Base-by-base conservation (phyloP, 2,329 filamentous ascomycete species). In the Fusarium sp. region DNA sequence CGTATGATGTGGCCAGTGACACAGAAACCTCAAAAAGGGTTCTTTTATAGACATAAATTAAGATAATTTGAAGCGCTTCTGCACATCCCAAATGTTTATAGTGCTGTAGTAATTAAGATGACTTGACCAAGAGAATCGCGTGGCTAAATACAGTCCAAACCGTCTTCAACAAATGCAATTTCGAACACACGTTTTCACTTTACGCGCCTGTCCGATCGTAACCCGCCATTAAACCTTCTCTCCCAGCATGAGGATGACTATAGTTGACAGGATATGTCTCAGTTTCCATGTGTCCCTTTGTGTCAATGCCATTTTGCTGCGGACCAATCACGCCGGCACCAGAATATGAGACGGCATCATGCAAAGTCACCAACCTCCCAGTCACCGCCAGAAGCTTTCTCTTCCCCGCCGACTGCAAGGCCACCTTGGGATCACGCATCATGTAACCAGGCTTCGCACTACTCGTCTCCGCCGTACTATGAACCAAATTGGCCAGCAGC, bases 361-460 rank as follows among this genome's bases (percentile, higher is more conserved):
- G 14, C 1, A 65, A 25, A 10, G 46, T 26, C 1, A 68, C 19
- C 3, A n/a, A 4, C 11, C 34, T 68, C 4, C 55, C 55, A 13
- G 52, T 23, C 3, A 69, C 19, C 0, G 53, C 44, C 1, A 52
- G 11, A 26, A 39, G 6, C 19, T 19, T 44, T 10, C 39, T 46
- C 1, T 41, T 26, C n/a, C 25, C 19, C 18, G 14, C 21, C 9
- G 42, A 4, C 7, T 66, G 18, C 12, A 46, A 18, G 1, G 43
- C 26, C 21, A 71, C 43, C 4, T 28, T 14, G 1, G 61, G 69
- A 16, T 52, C 43, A 1, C 19, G 48, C 9, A n/a, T 23, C 13
- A 71, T 50, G 11, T 71, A 71, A 1, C 69, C 69, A 13, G 69
- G 67, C 3, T 55, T 60, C 4, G 25, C 21, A 6, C 23, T 61